Evolutionary conservation across 331 rosid genomes (phyloP).

Genomic region (Dryas integrifolia): DNA sequence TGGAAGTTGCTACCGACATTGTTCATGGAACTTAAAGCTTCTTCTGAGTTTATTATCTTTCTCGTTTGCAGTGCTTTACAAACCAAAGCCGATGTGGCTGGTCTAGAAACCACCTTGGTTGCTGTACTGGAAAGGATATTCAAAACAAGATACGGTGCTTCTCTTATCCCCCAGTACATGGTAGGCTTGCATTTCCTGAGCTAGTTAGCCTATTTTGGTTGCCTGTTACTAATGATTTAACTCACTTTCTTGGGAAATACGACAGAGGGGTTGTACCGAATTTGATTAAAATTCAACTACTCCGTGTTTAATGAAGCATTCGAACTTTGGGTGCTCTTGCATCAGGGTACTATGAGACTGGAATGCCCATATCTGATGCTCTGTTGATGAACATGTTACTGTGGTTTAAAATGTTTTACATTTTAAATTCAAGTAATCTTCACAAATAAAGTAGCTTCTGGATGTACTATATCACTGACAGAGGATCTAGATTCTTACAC

Average conservation of each 20-base stretch:
- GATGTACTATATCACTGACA: background rate
- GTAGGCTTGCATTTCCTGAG: conserved; percentile 36
- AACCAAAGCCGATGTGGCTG: conserved; percentile 65
- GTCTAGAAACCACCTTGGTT: conserved; percentile 57
- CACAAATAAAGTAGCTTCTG: background rate
- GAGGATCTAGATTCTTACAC: conserved; percentile 10
- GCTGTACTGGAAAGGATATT: conserved; percentile 74
- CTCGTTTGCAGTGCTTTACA: conserved; percentile 63
- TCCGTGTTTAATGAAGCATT: background rate
- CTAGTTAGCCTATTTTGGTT: background rate
- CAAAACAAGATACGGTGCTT: conserved; percentile 86
- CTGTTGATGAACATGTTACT: background rate
- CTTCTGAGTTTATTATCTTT: background rate
- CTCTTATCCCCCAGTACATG: conserved; percentile 75
- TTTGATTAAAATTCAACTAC: background rate
- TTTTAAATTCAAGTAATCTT: background rate
- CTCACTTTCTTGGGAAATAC: background rate
- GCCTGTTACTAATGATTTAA: background rate
- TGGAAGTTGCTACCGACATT: background rate
- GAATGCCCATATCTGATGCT: background rate
- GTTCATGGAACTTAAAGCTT: background rate
- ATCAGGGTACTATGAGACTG: background rate
- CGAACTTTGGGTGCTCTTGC: background rate
- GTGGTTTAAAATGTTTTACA: background rate
- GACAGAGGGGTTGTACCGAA: background rate